Evolutionary conservation across 805 yeast species (phyloP), one percentile per base, ranked within the genome.

Genomic region (Monosporozyma unispora): DNA sequence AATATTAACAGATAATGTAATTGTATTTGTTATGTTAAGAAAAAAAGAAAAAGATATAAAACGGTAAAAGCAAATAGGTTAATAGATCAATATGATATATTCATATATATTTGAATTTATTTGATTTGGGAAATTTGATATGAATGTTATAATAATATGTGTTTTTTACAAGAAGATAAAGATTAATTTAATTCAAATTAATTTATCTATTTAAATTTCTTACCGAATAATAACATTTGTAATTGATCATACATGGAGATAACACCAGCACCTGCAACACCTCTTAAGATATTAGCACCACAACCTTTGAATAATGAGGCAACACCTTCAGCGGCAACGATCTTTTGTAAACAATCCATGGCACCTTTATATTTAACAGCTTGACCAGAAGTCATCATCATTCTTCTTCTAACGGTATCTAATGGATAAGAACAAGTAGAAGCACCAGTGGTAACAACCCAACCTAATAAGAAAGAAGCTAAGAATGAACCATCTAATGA

Each of bases 181-280:
- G n/a, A n/a, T n/a, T n/a, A n/a, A n/a, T n/a, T n/a, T n/a, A 10
- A 18, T 18, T 18, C 12, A 18, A 19, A 37, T 8, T 16, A 25
- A 25, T 8, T 37, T 37, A 38, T 21, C 42, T 75, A 79, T 78
- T 82, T 76, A 82, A 87, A 89, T 78, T 88, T 87, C 87, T 89
- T 88, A 77, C 97, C 97, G 76, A 89, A 88, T 67, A 90, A 52
- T 81, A 89, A 82, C 78, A 89, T 76, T 80, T 89, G 96, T 74
- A 89, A 79, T 80, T 89, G 96, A 77, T 90, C 97, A 81, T 90
- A 89, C 82, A 90, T 70, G 80, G 97, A 89, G 75, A 89, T 87
- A 68, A 90, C 97, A 87, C 96, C 96, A 71, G 97, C 97, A 83
- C 96, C 96, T 76, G 97, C 97, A 72, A 89, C 96, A 88, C 96